Evolutionary conservation across 129 eudicot species (phyloP).

Genomic region (Centrapalus pauciflorus): DNA sequence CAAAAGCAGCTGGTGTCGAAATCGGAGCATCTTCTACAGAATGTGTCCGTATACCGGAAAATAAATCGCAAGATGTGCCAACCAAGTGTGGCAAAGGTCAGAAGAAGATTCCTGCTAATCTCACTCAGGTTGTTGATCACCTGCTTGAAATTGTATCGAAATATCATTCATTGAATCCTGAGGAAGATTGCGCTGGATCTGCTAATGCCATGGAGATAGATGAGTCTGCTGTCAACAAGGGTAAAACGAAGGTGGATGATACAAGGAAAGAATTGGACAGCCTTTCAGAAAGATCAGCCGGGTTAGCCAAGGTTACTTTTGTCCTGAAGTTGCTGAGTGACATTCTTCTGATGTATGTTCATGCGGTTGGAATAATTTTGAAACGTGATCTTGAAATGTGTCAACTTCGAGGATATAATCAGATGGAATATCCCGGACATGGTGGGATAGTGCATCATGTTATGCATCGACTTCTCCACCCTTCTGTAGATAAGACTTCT

Average conservation of each 20-base stretch:
- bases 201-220: slow-evolving; percentile 80
- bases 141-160: slow-evolving; percentile 77
- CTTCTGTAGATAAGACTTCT: slow-evolving; percentile 43
- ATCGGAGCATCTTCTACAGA: slow-evolving; percentile 45
- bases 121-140: slow-evolving; percentile 86
- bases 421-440: slow-evolving; percentile 42
- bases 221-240: slow-evolving; percentile 61
- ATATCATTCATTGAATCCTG: slow-evolving; percentile 40
- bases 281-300: slow-evolving; percentile 69
- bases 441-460: slow-evolving; percentile 92
- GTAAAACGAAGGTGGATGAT: slow-evolving; percentile 87
- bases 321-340: slow-evolving; percentile 88
- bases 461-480: slow-evolving; percentile 68
- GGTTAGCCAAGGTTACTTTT: slow-evolving; percentile 73
- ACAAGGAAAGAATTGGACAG: slow-evolving; percentile 44
- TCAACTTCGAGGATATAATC: slow-evolving; percentile 50
- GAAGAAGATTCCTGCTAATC: slow-evolving; percentile 85
- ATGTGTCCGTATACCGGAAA: slow-evolving; percentile 52
- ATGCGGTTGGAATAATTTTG: slow-evolving; percentile 76
- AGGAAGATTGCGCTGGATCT: slow-evolving; percentile 39
- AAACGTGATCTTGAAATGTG: slow-evolving; percentile 75
- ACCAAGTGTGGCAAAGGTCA: slow-evolving; percentile 65
- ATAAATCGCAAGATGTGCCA: slow-evolving; percentile 58
- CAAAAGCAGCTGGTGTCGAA: slow-evolving; percentile 60
- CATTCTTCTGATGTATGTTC: slow-evolving; percentile 92